Conservation (phyloP, 2,329 filamentous ascomycete species). For the Cladorrhinum sp. region DNA sequence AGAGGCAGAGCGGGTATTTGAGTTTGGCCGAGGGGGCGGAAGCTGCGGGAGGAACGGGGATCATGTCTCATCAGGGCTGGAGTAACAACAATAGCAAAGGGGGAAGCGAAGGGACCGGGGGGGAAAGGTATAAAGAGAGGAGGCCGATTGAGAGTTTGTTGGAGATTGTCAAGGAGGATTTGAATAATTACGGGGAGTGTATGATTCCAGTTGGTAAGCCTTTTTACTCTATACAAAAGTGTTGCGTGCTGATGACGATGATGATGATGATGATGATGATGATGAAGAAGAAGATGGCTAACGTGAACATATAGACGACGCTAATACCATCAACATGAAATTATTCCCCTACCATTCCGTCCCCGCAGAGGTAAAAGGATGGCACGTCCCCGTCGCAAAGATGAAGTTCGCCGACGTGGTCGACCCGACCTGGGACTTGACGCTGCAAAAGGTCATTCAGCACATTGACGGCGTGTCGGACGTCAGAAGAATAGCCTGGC, state of each 20-base stretch:
- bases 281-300: too few species aligned
- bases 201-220: constrained; percentile 89
- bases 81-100: neutral
- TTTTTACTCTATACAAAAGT: neutral
- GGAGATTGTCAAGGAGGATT: constrained; percentile 75
- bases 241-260: too few species aligned
- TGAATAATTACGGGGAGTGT: constrained; percentile 97
- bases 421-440: constrained; percentile 70
- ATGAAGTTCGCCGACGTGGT: constrained; percentile 63
- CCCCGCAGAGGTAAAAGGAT: constrained; percentile 74
- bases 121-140: constrained; percentile 40
- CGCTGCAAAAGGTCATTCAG: constrained; percentile 73
- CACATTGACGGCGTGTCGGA: constrained; percentile 90
- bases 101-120: neutral
- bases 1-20: constrained; percentile 85
- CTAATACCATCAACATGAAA: constrained; percentile 95
- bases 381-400: constrained; percentile 83
- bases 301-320: constrained; percentile 81
- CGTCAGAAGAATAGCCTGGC: constrained; percentile 78
- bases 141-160: constrained; percentile 79
- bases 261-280: too few species aligned
- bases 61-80: neutral
- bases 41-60: constrained; percentile 26
- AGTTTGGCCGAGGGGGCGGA: constrained; percentile 40
- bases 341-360: constrained; percentile 79